Evolutionary conservation across 1,284 basidiomycete genomes (phyloP).

Genomic region (Volvariella surrecta): DNA sequence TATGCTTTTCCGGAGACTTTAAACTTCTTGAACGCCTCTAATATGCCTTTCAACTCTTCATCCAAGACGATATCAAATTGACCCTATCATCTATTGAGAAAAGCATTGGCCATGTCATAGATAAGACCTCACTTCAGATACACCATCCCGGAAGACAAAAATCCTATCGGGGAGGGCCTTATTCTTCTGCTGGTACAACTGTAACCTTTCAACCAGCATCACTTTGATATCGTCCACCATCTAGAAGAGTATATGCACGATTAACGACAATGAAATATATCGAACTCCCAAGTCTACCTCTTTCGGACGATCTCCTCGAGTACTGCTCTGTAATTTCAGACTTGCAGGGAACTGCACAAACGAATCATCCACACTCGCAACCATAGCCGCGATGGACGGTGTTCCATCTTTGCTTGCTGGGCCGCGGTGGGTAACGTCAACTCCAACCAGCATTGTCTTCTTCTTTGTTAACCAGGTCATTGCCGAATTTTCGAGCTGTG

Average conservation of each 20-base stretch:
- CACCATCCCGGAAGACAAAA: conserved; percentile 67
- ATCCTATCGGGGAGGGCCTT: conserved; percentile 51
- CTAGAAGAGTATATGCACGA: conserved; percentile 16
- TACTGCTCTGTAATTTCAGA: conserved; percentile 51
- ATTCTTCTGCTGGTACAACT: conserved; percentile 45
- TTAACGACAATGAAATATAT: too few relatives aligned
- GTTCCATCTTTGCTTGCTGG: conserved; percentile 47
- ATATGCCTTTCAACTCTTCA: conserved; percentile 50
- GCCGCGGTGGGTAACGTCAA: conserved; percentile 71
- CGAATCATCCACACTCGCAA: conserved; percentile 55
- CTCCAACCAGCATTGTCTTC: conserved; percentile 73
- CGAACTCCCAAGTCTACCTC: conserved; percentile 24
- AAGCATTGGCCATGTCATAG: not conserved
- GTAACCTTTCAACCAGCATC: conserved; percentile 66
- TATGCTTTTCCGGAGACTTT: conserved; percentile 34
- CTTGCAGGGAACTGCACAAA: conserved; percentile 69
- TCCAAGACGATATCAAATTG: conserved; percentile 54
- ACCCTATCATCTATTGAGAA: conserved; percentile 30
- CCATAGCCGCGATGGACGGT: conserved; percentile 73
- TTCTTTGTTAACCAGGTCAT: conserved; percentile 57
- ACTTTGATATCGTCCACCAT: conserved; percentile 56
- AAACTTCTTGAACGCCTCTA: conserved; percentile 48
- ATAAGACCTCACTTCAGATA: conserved; percentile 46
- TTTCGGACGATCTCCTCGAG: conserved; percentile 21
- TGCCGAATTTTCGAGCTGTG: conserved; percentile 40